Base-by-base conservation (phyloP, 2,329 filamentous ascomycete genomes). In the Trichoderma sp. region DNA sequence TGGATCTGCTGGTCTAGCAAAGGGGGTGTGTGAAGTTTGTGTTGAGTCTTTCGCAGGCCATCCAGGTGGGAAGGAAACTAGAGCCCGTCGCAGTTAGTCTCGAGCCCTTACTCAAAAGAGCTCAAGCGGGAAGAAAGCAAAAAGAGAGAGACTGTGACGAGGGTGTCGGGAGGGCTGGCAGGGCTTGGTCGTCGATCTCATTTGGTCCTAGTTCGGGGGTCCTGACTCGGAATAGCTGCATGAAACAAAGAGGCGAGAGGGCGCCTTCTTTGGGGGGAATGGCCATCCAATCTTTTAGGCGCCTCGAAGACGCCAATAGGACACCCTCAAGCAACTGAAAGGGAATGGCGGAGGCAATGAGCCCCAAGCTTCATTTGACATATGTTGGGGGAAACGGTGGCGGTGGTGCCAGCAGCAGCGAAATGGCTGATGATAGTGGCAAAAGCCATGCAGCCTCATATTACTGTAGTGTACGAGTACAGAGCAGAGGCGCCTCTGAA, bases 211-310 rank as follows among this genome's bases (percentile, higher is more conserved):
- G 70, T 39, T 50, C n/a, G 23, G 30, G 15, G 30, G 30, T 17
- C 62, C 34, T 62, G 69, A 61, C 62, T 66, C 69, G 62, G 53
- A 66, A 66, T 63, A 58, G 70, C 64, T 68, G 70, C 70, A 63
- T 59, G 32, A 62, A 68, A 43, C 64, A 58, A 36, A 53, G 64
- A 63, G 55, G 62, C 53, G 55, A 57, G 30, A 63, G 34, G 61
- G 20, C 28, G 55, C 70, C 39, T 61, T 32, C 62, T 23, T 58
- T 58, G 15, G 55, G 53, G 70, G 70, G 47, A 47, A 63, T 58
- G 34, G 39, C 32, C 32, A 34, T 68, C 39, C 39, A 43, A 43
- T 43, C 63, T 57, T 55, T 43, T 59, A 23, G 32, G 53, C 23
- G 47, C 36, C 32, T 55, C 8, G 12, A 36, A 8, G 55, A 68